phyloP scores from a whole-genome alignment of 2,329 filamentous ascomycete species.

The Mycocentrospora acerina region DNA sequence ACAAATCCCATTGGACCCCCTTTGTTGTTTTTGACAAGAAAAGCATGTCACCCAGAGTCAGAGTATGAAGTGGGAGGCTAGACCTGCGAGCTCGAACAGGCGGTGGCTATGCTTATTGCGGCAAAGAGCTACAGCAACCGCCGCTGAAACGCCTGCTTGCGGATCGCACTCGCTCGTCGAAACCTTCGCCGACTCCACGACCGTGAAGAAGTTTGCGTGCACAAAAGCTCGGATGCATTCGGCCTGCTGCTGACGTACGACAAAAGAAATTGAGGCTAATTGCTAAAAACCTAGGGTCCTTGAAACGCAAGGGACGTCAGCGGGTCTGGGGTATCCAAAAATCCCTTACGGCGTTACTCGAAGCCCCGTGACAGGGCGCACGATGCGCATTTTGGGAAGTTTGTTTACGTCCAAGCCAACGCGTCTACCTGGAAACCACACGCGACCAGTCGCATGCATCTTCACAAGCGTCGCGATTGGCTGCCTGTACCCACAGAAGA shows the following conservation, averaged over 20 bases:
- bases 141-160: constrained; percentile 8
- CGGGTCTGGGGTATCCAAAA: constrained; percentile 31
- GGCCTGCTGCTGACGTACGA: constrained; percentile 17
- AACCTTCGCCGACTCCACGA: constrained; percentile 10
- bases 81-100: no score
- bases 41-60: no score
- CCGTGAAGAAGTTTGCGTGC: constrained; percentile 9
- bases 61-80: no score
- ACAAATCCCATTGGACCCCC: no score
- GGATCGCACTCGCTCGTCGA: constrained; percentile 4
- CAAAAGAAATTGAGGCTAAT: constrained; percentile 17
- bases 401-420: constrained; percentile 35
- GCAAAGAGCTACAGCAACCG: constrained; percentile 9
- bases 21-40: no score
- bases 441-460: constrained; percentile 26
- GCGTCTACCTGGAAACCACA: constrained; percentile 37
- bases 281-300: constrained; percentile 29
- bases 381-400: constrained; percentile 22
- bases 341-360: constrained; percentile 12
- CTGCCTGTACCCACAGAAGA: constrained; percentile 35
- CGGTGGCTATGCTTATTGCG: constrained; percentile 5
- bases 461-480: constrained; percentile 33
- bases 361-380: constrained; percentile 39
- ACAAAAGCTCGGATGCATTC: constrained; percentile 14
- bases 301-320: constrained; percentile 31